Conservation (phyloP, 2,329 filamentous ascomycete species). For the Endothia cerciana region DNA sequence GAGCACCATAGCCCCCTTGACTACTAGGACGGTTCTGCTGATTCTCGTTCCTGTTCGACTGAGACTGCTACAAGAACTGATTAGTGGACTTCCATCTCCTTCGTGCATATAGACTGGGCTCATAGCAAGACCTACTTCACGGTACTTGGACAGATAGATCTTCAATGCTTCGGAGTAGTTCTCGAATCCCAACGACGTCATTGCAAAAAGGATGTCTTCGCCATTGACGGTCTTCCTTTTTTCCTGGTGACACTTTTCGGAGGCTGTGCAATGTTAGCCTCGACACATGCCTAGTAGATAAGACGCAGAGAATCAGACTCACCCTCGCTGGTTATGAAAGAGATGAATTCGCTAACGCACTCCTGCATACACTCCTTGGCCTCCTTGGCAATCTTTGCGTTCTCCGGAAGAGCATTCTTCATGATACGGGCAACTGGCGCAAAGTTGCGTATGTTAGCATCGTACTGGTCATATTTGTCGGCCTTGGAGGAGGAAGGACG, state of each 20-base stretch:
- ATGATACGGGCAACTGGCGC: constrained; percentile 97
- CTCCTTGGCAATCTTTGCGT: constrained; percentile 98
- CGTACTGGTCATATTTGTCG: constrained; percentile 58
- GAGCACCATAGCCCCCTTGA: constrained; percentile 53
- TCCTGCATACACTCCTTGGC: constrained; percentile 99
- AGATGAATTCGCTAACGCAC: constrained; percentile 99
- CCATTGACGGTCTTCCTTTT: constrained; percentile 99
- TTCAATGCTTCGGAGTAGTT: constrained; percentile 98
- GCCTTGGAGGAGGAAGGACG: constrained; percentile 49
- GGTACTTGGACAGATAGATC: constrained; percentile 96
- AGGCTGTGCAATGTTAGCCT: constrained; percentile 63
- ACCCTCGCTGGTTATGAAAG: constrained; percentile 99
- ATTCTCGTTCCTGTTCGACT: constrained; percentile 71
- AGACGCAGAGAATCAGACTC: constrained; percentile 39
- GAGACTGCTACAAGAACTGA: constrained; percentile 62
- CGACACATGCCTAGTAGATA: constrained; percentile 13
- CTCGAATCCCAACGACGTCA: constrained; percentile 98
- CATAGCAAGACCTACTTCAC: constrained; percentile 74
- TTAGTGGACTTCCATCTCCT: constrained; percentile 32
- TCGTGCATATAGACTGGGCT: not conserved
- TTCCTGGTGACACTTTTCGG: constrained; percentile 98
- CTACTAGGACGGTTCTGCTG: constrained; percentile 55
- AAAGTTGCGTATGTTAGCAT: constrained; percentile 95
- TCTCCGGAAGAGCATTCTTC: constrained; percentile 96
- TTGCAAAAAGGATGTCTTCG: constrained; percentile 97